These are phyloP conservation scores for Agaricus subrufescens DNA, from an alignment of 768 basidiomycete species.

Conservation along the genomic window DNA sequence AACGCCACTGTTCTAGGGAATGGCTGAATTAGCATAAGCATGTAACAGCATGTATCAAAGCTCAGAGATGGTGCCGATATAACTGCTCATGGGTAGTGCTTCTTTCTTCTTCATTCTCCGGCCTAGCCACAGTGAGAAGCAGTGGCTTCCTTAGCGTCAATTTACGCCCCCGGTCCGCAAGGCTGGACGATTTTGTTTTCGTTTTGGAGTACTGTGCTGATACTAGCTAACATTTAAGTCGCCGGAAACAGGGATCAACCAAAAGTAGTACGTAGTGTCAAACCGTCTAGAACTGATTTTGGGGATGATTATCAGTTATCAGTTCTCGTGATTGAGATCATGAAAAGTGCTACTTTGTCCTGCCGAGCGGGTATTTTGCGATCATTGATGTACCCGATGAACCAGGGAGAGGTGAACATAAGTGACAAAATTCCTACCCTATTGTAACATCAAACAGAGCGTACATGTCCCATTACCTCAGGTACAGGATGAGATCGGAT, in stretches of 20 bases:
- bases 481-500: not conserved
- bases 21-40: not conserved
- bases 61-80: slow-evolving; percentile 4
- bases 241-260: no score
- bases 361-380: not conserved
- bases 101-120: not conserved
- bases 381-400: slow-evolving; percentile 6
- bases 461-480: slow-evolving; percentile 4
- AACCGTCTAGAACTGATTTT: not conserved
- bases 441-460: not conserved
- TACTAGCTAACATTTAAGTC: not conserved
- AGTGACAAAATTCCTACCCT: not conserved
- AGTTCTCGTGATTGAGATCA: slow-evolving; percentile 1
- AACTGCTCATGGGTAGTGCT: not conserved
- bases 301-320: not conserved
- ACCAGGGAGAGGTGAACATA: not conserved
- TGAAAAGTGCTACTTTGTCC: not conserved
- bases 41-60: not conserved
- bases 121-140: slow-evolving; percentile 1
- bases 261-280: not conserved
- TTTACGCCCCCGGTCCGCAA: slow-evolving; percentile 4
- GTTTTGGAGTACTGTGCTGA: not conserved
- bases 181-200: not conserved
- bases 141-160: not conserved
- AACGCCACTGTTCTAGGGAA: slow-evolving; percentile 2